Evolutionary conservation across 164 flowering plant genomes (phyloP), one percentile per base, ranked within the genome.

Genomic region (Buxus sempervirens): DNA sequence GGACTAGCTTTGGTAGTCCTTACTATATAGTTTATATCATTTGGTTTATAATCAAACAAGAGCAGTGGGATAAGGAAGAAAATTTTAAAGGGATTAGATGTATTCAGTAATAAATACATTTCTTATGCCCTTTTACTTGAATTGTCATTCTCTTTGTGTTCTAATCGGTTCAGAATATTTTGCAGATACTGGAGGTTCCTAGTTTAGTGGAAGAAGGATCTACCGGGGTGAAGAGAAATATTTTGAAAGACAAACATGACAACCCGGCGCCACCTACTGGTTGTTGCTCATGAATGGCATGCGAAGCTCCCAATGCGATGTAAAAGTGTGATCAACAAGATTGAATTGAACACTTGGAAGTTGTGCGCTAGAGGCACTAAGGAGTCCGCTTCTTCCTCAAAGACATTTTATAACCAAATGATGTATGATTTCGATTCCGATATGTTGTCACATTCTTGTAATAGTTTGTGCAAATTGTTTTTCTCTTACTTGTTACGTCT

Each of bases 151-250:
- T 42, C 0, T 54, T 5, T 22, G 18, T 24, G 13, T 22, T 18
- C 70, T 70, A 9, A 72, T 53, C 49, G 58, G 24, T 45, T 63
- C 59, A 8, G 12, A 48, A 49, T 45, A 16, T 32, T 54, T 32
- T 78, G 18, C 88, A 91, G 97, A 88, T 94, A 64, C 70, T 91
- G 61, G 89, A 84, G 63, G 89, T 79, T 38, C 96, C 97, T 28
- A 84, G 87, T 72, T 75, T 94, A 54, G 26, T 84, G 73, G 90
- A 86, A 66, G 83, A 88, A 70, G 98, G 98, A 77, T 91, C 94
- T 19, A 74, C 72, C 9, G 79, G 73, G 10, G 86, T 75, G 71
- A 91, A 82, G 80, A 81, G 76, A 62, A 87, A 86, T 32, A 85
- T 69, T 68, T 72, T 85, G 81, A 81, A 79, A 51, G 83, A 82